A percentile compares a stretch with the other conserved stretches of the same genome.
Conservation (phyloP, 768 basidiomycete species). For the Lactifluus subvellereus region DNA sequence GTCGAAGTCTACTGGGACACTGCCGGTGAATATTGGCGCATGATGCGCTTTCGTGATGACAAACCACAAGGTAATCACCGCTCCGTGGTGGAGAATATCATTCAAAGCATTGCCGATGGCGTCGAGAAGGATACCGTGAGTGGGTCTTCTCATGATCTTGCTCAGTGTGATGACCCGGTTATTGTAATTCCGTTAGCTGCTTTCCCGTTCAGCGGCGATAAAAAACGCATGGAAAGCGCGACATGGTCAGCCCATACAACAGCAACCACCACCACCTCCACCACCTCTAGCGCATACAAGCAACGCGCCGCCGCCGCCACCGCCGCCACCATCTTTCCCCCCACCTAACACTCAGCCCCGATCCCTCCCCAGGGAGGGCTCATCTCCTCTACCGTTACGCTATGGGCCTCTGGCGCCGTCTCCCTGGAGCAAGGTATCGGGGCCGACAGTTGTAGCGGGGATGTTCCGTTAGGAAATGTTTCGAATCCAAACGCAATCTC, state of each 20-base stretch:
- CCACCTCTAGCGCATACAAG: conserved; percentile 25
- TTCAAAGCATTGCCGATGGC: conserved; percentile 88
- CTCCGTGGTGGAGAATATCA: conserved; percentile 78
- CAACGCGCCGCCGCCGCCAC: conserved; percentile 23
- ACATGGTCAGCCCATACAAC: conserved; percentile 28
- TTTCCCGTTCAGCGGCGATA: conserved; percentile 56
- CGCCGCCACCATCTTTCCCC: conserved; percentile 19
- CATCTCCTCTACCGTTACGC: conserved; percentile 37
- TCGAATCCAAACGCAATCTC: neutral
- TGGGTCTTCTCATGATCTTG: conserved; percentile 8
- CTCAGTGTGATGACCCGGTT: neutral
- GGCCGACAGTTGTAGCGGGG: conserved; percentile 54
- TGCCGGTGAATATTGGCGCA: conserved; percentile 61
- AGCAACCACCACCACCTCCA: conserved; percentile 11
- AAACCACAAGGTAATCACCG: conserved; percentile 90
- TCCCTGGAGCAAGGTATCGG: conserved; percentile 69
- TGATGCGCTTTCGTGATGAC: conserved; percentile 93
- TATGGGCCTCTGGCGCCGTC: conserved; percentile 64
- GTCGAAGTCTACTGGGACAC: conserved; percentile 93
- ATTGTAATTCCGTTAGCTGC: conserved; percentile 42
- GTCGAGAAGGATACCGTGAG: conserved; percentile 83
- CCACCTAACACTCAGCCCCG: conserved; percentile 25
- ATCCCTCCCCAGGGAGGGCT: conserved; percentile 7
- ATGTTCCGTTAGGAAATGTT: conserved; percentile 51
- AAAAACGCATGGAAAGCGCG: conserved; percentile 73